phyloP scores from a whole-genome alignment of 2,329 filamentous ascomycete genomes.

The Delphinella strobiligena region DNA sequence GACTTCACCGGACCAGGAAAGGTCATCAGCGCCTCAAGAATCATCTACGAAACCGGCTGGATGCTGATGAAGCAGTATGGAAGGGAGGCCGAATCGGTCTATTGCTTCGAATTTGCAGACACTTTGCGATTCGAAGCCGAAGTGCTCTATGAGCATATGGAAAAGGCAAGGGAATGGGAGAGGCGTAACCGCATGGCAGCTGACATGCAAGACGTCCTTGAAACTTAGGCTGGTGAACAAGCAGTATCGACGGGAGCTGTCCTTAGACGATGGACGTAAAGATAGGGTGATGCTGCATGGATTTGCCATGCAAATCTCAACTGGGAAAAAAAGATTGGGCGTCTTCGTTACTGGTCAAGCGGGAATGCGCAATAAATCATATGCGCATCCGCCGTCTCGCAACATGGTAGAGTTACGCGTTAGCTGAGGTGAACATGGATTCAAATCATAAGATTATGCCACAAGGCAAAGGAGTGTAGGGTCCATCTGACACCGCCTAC shows the following conservation, averaged over 20 bases:
- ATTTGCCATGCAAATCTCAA: neutral
- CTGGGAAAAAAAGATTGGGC: too few species aligned
- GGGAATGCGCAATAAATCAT: too few species aligned
- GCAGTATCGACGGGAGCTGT: too few species aligned
- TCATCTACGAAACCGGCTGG: neutral
- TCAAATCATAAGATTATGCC: slow-evolving; percentile 1
- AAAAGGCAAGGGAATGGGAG: neutral
- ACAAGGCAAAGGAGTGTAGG: slow-evolving; percentile 42
- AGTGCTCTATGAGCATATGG: neutral
- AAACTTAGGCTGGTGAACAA: too few species aligned
- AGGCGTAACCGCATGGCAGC: too few species aligned
- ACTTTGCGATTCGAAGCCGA: neutral
- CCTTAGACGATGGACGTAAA: too few species aligned
- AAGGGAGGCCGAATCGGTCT: neutral
- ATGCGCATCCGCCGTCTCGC: neutral
- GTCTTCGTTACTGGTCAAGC: too few species aligned
- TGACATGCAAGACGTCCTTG: too few species aligned
- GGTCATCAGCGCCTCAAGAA: neutral
- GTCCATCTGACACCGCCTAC: slow-evolving; percentile 76
- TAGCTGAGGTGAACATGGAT: neutral
- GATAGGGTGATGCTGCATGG: neutral
- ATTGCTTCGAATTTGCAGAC: neutral
- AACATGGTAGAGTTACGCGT: neutral
- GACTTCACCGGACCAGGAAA: neutral
- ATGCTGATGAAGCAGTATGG: neutral